These are phyloP conservation scores for Mycena belliarum DNA, from an alignment of 768 basidiomycete genomes.

Conservation along the genomic window DNA sequence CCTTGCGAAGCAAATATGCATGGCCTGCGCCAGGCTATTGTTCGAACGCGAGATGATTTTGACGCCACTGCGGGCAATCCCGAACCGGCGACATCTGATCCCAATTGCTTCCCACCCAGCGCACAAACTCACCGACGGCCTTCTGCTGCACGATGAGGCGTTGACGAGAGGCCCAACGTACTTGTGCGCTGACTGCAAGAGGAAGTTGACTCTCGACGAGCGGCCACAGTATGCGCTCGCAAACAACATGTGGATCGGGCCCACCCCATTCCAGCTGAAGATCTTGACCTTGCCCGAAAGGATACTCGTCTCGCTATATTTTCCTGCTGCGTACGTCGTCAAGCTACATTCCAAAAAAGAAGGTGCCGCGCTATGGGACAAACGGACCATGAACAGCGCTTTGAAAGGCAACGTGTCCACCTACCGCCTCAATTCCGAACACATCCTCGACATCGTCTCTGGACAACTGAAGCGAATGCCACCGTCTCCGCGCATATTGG, in stretches of 20 bases:
- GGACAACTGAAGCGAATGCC: conserved; percentile 32
- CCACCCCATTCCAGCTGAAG: conserved; percentile 28
- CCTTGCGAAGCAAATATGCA: too few relatives aligned
- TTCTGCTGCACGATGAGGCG: not conserved
- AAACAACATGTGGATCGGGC: conserved; percentile 43
- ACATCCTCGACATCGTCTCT: conserved; percentile 27
- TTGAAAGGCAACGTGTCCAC: conserved; percentile 38
- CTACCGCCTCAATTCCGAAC: conserved; percentile 24
- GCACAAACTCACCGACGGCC: not conserved
- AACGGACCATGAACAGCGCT: conserved; percentile 17
- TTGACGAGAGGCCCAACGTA: not conserved
- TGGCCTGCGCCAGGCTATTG: too few relatives aligned
- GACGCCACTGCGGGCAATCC: too few relatives aligned
- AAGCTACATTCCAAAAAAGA: conserved; percentile 34
- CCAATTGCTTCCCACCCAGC: not conserved
- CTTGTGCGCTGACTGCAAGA: conserved; percentile 14
- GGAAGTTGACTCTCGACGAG: not conserved
- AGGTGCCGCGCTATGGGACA: conserved; percentile 15
- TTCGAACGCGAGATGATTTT: too few relatives aligned
- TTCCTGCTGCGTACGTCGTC: conserved; percentile 34
- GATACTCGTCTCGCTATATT: conserved; percentile 31
- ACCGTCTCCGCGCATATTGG: conserved; percentile 22
- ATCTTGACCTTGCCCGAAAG: conserved; percentile 35
- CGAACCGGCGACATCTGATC: not conserved
- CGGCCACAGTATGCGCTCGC: conserved; percentile 30